Conservation (phyloP, 2,329 filamentous ascomycete genomes). For the Mycosphaerelloides madeirae region DNA sequence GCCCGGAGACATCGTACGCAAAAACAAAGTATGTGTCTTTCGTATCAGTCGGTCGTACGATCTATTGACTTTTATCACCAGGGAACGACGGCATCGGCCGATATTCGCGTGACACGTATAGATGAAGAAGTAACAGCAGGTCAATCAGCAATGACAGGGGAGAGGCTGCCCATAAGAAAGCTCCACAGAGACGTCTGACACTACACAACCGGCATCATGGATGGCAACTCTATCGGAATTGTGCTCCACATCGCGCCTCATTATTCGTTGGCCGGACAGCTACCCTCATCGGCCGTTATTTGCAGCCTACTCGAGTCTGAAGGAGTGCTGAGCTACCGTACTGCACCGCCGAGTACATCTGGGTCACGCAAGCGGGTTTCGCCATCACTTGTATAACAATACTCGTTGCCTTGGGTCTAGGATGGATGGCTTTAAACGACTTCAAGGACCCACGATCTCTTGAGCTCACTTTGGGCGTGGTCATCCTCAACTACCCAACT, state of each 20-base stretch:
- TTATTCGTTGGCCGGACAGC: slow-evolving; percentile 76
- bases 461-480: slow-evolving; percentile 63
- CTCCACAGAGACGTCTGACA: slow-evolving; percentile 72
- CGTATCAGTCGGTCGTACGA: slow-evolving; percentile 64
- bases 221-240: slow-evolving; percentile 69
- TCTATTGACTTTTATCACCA: slow-evolving; percentile 66
- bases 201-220: slow-evolving; percentile 79
- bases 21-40: slow-evolving; percentile 69
- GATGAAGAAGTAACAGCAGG: slow-evolving; percentile 66
- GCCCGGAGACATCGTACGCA: slow-evolving; percentile 68
- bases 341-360: slow-evolving; percentile 70
- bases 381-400: slow-evolving; percentile 71
- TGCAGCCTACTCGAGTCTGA: no score
- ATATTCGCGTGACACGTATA: slow-evolving; percentile 54
- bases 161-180: slow-evolving; percentile 73
- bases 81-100: slow-evolving; percentile 64
- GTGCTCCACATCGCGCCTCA: slow-evolving; percentile 60
- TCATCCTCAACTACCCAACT: slow-evolving; percentile 75
- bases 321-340: no score
- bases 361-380: slow-evolving; percentile 80
- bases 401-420: slow-evolving; percentile 69
- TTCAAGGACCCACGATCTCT: slow-evolving; percentile 59
- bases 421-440: slow-evolving; percentile 57
- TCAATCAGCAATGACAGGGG: slow-evolving; percentile 76
- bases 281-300: slow-evolving; percentile 66